A percentile compares a stretch with the other conserved stretches of the same genome.
These are phyloP conservation scores for Dioscorea alata DNA, from an alignment of 106 monocot genomes.

Conservation along the genomic window DNA sequence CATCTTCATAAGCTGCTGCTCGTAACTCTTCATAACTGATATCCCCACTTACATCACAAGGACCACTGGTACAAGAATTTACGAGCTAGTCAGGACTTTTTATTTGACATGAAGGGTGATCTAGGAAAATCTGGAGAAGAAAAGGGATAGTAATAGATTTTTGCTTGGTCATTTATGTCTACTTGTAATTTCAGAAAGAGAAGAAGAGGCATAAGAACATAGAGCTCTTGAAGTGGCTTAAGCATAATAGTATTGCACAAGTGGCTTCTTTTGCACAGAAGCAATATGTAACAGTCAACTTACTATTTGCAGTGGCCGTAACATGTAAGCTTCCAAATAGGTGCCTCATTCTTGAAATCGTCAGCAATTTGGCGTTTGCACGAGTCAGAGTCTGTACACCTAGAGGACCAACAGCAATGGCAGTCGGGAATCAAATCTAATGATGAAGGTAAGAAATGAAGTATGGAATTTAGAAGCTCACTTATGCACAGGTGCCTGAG, in stretches of 20 bases:
- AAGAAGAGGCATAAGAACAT: no score
- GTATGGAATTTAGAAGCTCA: conserved; percentile 19
- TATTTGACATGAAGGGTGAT: no score
- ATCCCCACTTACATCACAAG: conserved; percentile 84
- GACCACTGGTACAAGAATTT: conserved; percentile 35
- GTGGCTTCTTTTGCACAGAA: no score
- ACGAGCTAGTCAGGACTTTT: background rate
- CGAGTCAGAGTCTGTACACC: conserved; percentile 78
- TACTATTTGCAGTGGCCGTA: conserved; percentile 82
- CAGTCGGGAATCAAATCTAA: background rate
- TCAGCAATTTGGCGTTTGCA: conserved; percentile 75
- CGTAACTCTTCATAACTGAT: conserved; percentile 81
- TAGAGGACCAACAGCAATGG: conserved; percentile 12
- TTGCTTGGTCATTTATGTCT: no score
- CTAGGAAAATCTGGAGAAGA: no score
- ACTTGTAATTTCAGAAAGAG: no score
- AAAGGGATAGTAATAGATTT: no score
- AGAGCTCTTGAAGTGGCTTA: no score
- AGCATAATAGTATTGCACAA: no score
- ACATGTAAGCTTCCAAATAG: conserved; percentile 87
- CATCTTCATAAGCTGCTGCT: conserved; percentile 85
- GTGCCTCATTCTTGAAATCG: conserved; percentile 80
- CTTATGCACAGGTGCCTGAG: conserved; percentile 44
- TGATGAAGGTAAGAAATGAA: no score
- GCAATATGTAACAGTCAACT: background rate